Conservation (phyloP, 1,284 basidiomycete genomes). For the Singerocomus rubriflavus region DNA sequence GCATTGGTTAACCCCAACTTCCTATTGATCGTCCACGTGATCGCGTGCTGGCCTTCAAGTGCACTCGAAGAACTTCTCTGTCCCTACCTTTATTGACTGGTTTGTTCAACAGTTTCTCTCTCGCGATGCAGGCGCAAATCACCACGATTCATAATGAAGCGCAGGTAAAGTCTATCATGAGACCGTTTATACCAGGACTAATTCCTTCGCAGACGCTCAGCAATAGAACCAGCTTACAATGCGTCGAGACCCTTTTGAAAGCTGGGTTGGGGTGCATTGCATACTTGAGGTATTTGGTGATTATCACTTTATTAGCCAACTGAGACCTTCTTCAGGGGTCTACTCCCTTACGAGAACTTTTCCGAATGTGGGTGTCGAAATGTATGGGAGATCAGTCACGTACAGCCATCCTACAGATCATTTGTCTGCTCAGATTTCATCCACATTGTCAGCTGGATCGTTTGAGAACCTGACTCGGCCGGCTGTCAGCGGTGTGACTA, state of each 20-base stretch:
- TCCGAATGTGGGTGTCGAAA: constrained; percentile 50
- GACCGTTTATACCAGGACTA: background rate
- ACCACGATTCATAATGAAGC: constrained; percentile 19
- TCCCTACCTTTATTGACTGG: background rate
- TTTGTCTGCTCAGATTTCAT: constrained; percentile 29
- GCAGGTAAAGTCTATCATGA: constrained; percentile 22
- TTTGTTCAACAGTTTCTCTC: background rate
- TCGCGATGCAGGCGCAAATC: constrained; percentile 30
- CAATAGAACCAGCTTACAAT: constrained; percentile 59
- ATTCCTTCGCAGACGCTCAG: constrained; percentile 43
- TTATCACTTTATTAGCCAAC: background rate
- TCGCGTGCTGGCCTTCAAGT: constrained; percentile 4
- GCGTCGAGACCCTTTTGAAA: constrained; percentile 65
- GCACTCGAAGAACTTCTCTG: constrained; percentile 5
- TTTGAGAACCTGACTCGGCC: constrained; percentile 21
- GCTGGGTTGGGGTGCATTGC: constrained; percentile 77
- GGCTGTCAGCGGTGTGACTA: constrained; percentile 29
- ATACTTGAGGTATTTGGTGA: constrained; percentile 55
- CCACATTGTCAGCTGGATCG: constrained; percentile 16
- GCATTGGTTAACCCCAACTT: background rate
- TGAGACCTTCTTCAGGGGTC: constrained; percentile 25
- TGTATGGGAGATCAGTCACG: background rate
- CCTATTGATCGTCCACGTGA: constrained; percentile 23
- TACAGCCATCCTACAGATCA: constrained; percentile 22
- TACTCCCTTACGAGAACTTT: constrained; percentile 79